Conservation (phyloP, 1,284 basidiomycete species). For the Melampsora americana region DNA sequence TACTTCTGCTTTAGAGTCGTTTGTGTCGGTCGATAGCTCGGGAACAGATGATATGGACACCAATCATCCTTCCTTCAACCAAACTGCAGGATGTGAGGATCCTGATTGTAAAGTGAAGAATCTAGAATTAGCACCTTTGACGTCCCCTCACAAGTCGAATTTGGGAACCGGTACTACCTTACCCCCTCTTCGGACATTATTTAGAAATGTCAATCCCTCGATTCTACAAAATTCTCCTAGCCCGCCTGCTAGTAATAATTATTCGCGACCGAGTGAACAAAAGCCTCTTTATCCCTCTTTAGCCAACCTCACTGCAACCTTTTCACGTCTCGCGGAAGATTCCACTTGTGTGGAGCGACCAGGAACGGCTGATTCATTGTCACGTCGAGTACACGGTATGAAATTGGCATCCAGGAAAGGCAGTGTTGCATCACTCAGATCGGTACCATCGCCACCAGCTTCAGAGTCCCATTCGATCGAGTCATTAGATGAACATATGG, state of each 20-base stretch:
- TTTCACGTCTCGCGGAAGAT: constrained; percentile 5
- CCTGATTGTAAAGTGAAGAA: neutral
- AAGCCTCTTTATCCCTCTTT: constrained; percentile 26
- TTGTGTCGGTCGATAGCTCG: neutral
- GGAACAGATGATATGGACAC: neutral
- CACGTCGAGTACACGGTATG: constrained; percentile 19
- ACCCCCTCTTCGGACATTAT: constrained; percentile 25
- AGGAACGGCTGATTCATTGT: constrained; percentile 27
- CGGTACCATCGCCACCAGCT: constrained; percentile 8
- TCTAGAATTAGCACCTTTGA: constrained; percentile 32
- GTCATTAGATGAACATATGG: neutral
- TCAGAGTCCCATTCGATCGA: constrained; percentile 19
- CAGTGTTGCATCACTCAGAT: constrained; percentile 28
- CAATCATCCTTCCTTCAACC: neutral
- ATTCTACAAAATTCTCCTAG: neutral
- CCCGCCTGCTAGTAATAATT: constrained; percentile 1
- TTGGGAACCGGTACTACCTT: constrained; percentile 15
- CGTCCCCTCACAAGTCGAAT: neutral
- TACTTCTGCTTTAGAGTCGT: neutral
- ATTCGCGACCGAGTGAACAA: neutral
- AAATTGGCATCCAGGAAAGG: constrained; percentile 24
- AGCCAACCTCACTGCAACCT: constrained; percentile 11
- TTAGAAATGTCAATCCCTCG: constrained; percentile 9
- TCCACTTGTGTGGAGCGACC: neutral
- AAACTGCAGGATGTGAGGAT: neutral